These are phyloP conservation scores for Sphaerulina vaccinii DNA, from an alignment of 2,329 filamentous ascomycete genomes.

Conservation along the genomic window DNA sequence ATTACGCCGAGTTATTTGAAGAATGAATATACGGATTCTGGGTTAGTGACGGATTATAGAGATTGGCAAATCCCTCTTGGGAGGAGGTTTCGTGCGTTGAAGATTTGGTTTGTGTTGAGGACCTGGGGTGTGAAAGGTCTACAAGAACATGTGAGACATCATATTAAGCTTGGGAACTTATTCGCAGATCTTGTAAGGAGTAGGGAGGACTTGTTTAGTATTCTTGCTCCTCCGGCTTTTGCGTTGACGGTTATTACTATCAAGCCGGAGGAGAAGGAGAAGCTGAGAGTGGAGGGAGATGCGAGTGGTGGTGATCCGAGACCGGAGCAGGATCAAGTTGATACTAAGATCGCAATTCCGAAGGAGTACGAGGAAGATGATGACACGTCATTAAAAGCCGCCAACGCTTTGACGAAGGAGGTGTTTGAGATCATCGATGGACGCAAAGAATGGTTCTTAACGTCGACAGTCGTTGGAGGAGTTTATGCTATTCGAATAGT, in stretches of 20 bases:
- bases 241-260: constrained; percentile 75
- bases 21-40: constrained; percentile 76
- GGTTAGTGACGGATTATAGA: constrained; percentile 88
- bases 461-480: constrained; percentile 69
- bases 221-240: constrained; percentile 73
- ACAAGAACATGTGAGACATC: constrained; percentile 68
- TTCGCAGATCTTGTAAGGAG: constrained; percentile 63
- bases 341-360: constrained; percentile 16
- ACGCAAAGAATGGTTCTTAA: constrained; percentile 77
- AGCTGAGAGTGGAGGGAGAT: constrained; percentile 35
- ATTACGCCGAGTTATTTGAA: constrained; percentile 79
- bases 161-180: constrained; percentile 66
- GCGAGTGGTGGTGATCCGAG: constrained; percentile 28
- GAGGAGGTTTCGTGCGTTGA: constrained; percentile 80
- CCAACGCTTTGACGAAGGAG: constrained; percentile 68
- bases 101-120: constrained; percentile 92
- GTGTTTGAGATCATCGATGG: constrained; percentile 75
- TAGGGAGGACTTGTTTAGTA: constrained; percentile 69
- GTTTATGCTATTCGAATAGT: constrained; percentile 79
- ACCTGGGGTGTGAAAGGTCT: constrained; percentile 77
- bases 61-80: constrained; percentile 97
- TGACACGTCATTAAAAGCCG: constrained; percentile 50
- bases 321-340: constrained; percentile 32
- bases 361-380: constrained; percentile 25
- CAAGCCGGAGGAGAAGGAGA: constrained; percentile 42